Conservation (phyloP, 495 filamentous ascomycete genomes). For the Margaritispora aquatica region DNA sequence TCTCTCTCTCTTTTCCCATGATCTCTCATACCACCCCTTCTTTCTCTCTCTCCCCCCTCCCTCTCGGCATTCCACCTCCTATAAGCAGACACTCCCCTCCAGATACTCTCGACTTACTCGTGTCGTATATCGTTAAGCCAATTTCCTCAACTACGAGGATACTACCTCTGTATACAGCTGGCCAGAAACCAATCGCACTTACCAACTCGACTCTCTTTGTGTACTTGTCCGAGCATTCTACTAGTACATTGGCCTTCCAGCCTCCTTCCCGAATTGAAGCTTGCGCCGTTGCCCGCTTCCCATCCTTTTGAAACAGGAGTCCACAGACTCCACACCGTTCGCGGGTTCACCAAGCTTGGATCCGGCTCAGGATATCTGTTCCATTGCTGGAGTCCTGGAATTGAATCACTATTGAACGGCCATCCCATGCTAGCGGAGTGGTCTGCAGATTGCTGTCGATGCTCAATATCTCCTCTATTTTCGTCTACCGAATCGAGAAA, state of each 20-base stretch:
- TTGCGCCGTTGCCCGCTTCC: neutral
- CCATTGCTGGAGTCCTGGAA: neutral
- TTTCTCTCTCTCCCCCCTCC: neutral
- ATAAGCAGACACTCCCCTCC: neutral
- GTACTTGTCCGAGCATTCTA: neutral
- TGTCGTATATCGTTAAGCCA: neutral
- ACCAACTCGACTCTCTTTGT: neutral
- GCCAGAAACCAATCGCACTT: too few species aligned
- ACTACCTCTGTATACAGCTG: too few species aligned
- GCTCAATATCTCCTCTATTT: neutral
- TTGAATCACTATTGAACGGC: neutral
- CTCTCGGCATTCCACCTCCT: neutral
- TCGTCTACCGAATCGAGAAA: neutral
- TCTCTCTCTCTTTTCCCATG: too few species aligned
- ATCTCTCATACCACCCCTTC: too few species aligned
- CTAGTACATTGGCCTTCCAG: neutral
- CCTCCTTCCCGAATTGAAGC: neutral
- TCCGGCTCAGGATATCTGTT: neutral
- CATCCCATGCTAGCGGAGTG: neutral
- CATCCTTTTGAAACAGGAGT: conserved; percentile 3
- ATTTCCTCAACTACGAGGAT: too few species aligned
- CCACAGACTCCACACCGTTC: conserved; percentile 1
- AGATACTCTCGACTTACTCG: neutral
- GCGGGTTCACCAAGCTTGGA: neutral
- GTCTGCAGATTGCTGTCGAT: neutral